Evolutionary conservation across 2,329 filamentous ascomycete genomes (phyloP).

Genomic region (Apiospora koreana): DNA sequence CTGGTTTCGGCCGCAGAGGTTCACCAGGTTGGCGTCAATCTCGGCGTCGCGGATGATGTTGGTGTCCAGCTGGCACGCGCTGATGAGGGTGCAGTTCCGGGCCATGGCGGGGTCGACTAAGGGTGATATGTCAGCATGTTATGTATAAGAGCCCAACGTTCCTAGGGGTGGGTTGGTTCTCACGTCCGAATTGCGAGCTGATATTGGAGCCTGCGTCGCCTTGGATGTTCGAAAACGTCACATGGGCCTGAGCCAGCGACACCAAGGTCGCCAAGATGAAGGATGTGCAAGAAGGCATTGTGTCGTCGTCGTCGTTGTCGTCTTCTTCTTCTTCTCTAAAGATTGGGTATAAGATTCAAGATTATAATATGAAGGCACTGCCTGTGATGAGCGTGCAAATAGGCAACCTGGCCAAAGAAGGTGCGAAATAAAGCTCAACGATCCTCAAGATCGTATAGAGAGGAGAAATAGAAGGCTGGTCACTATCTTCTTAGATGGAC

Average conservation of each 20-base stretch:
- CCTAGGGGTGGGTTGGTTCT: not conserved
- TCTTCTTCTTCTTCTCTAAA: not conserved
- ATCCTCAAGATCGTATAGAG: slow-evolving; percentile 29
- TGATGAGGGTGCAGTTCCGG: slow-evolving; percentile 64
- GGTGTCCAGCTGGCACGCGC: slow-evolving; percentile 66
- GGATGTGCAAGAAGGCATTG: slow-evolving; percentile 37
- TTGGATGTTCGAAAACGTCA: slow-evolving; percentile 48
- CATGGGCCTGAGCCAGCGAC: slow-evolving; percentile 43
- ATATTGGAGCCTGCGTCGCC: slow-evolving; percentile 45
- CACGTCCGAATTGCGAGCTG: slow-evolving; percentile 51
- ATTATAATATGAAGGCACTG: slow-evolving; percentile 22
- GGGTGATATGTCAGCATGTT: not conserved
- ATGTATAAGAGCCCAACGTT: no score
- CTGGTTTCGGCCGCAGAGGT: slow-evolving; percentile 64
- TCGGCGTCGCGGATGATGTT: slow-evolving; percentile 64
- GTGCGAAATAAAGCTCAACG: not conserved
- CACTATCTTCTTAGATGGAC: not conserved
- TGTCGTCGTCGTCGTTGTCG: slow-evolving; percentile 16
- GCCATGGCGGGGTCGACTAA: slow-evolving; percentile 55
- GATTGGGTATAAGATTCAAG: slow-evolving; percentile 19
- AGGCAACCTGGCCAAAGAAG: slow-evolving; percentile 11
- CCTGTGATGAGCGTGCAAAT: not conserved
- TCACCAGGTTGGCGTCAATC: slow-evolving; percentile 53
- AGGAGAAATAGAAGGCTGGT: slow-evolving; percentile 8
- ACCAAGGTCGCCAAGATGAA: slow-evolving; percentile 36